Conservation (phyloP, 305 asterid species). For the Solanum hybrid region DNA sequence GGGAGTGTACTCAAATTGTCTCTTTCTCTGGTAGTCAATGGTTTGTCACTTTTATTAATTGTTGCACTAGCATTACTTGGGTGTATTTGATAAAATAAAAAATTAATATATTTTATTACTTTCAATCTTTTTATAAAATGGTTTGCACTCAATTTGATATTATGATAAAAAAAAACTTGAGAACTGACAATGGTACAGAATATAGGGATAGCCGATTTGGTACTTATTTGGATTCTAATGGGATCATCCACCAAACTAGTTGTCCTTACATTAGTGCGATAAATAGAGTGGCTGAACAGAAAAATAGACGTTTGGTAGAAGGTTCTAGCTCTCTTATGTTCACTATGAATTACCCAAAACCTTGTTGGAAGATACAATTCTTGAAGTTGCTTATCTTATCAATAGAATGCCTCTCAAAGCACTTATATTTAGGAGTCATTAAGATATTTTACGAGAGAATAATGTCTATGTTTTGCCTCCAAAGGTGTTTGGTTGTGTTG, state of each 20-base stretch:
- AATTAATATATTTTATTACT: neutral
- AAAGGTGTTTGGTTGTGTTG: too few species aligned
- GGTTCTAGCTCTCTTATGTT: neutral
- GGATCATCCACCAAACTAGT: neutral
- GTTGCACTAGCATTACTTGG: neutral
- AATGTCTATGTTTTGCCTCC: too few species aligned
- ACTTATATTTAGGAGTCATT: too few species aligned
- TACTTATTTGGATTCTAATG: too few species aligned
- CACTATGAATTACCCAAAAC: neutral
- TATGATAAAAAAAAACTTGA: neutral
- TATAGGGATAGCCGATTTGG: neutral
- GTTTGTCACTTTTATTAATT: neutral
- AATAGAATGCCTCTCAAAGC: too few species aligned
- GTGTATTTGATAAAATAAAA: neutral
- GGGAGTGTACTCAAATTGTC: neutral
- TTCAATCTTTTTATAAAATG: neutral
- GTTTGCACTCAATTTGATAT: neutral
- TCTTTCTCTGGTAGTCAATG: neutral
- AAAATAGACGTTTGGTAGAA: neutral
- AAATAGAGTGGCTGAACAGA: neutral
- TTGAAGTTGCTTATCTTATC: too few species aligned
- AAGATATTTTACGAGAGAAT: too few species aligned
- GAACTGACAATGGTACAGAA: neutral
- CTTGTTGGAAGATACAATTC: neutral
- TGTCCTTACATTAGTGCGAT: neutral